A percentile compares a stretch with the other conserved stretches of the same genome.
phyloP scores from a whole-genome alignment of 129 eudicot genomes.

The Artemisia tridentata region DNA sequence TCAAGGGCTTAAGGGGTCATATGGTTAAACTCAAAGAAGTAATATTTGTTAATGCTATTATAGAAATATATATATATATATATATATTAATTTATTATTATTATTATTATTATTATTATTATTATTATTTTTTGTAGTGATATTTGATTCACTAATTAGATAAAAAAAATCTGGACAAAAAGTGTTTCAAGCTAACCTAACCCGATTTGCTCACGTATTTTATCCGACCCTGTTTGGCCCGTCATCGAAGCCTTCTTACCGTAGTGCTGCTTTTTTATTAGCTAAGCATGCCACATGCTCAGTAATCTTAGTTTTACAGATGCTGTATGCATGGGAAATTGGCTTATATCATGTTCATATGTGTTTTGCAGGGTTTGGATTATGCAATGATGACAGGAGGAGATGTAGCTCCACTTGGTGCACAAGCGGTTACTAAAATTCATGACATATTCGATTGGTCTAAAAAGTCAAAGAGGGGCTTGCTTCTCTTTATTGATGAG shows the following conservation, averaged over 20 bases:
- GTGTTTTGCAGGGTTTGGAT: constrained; percentile 84
- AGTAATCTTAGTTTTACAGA: neutral
- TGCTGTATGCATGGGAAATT: neutral
- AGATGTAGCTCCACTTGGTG: constrained; percentile 98
- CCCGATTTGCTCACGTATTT: too few relatives aligned
- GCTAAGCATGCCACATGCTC: neutral
- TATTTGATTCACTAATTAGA: neutral
- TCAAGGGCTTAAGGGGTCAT: too few relatives aligned
- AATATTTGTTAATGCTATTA: too few relatives aligned
- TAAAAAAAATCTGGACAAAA: neutral
- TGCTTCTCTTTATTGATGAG: constrained; percentile 92
- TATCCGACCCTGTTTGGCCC: neutral
- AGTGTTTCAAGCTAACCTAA: neutral
- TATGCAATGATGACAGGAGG: constrained; percentile 99
- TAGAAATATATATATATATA: too few relatives aligned
- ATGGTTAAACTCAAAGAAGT: too few relatives aligned
- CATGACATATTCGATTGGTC: constrained; percentile 99
- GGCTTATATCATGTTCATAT: neutral
- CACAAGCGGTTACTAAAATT: constrained; percentile 96
- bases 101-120: too few relatives aligned
- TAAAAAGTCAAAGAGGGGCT: constrained; percentile 85
- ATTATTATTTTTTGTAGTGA: neutral
- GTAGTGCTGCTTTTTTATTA: neutral
- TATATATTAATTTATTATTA: too few relatives aligned
- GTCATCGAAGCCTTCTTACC: neutral